These are phyloP conservation scores for Antrodiella citrinella DNA, from an alignment of 768 basidiomycete species.

Conservation along the genomic window DNA sequence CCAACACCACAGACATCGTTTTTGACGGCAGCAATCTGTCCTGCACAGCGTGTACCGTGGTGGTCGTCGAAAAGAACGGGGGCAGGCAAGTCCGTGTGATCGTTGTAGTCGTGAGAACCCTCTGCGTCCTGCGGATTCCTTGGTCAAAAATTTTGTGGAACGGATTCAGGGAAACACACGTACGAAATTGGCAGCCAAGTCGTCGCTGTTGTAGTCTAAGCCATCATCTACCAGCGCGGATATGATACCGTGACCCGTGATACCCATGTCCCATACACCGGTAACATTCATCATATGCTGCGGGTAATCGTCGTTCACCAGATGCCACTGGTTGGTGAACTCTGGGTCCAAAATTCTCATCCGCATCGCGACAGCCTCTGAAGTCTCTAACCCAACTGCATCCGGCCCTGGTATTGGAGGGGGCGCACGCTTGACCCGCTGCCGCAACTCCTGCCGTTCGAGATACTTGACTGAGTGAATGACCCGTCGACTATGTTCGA, in stretches of 20 bases:
- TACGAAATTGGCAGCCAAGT: conserved; percentile 89
- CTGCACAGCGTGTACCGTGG: conserved; percentile 96
- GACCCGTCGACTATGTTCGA: conserved; percentile 32
- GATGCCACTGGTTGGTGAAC: conserved; percentile 87
- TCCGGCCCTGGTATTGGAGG: conserved; percentile 37
- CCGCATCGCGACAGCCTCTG: conserved; percentile 44
- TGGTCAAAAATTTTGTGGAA: background rate
- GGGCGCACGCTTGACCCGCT: conserved; percentile 67
- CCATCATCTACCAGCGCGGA: conserved; percentile 94
- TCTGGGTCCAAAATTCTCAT: conserved; percentile 76
- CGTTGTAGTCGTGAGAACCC: conserved; percentile 95
- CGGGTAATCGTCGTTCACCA: conserved; percentile 79
- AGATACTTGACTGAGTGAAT: conserved; percentile 54
- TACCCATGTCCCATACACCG: conserved; percentile 82
- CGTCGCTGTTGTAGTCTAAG: conserved; percentile 80
- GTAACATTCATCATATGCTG: conserved; percentile 92
- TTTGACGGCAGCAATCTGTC: conserved; percentile 88
- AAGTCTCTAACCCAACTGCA: conserved; percentile 24
- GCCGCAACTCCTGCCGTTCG: conserved; percentile 54
- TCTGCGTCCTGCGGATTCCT: conserved; percentile 53
- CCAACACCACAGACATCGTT: conserved; percentile 94
- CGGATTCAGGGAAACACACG: conserved; percentile 24
- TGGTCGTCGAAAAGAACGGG: conserved; percentile 88
- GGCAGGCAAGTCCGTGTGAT: conserved; percentile 79
- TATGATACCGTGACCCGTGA: conserved; percentile 81